phyloP scores from a whole-genome alignment of 441 rosid species.

The Pelargonium australe region DNA sequence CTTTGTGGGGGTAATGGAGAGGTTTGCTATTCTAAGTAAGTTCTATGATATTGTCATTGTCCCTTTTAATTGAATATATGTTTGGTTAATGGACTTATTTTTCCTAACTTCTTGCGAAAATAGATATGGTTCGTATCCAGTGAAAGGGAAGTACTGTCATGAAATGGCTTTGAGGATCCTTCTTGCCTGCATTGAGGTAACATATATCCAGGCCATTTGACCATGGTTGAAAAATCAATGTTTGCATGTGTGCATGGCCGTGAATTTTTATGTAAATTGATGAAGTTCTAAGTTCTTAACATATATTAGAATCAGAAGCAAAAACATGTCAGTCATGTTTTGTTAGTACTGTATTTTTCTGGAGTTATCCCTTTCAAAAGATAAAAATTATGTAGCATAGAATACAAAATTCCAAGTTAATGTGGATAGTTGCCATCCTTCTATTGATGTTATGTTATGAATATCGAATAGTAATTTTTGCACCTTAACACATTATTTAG shows the following conservation, averaged over 20 bases:
- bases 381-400: not conserved
- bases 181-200: constrained; percentile 90
- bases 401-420: too few relatives aligned
- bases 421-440: not conserved
- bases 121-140: constrained; percentile 90
- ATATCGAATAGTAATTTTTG: not conserved
- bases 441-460: not conserved
- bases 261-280: not conserved
- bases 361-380: not conserved
- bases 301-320: not conserved
- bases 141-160: constrained; percentile 92
- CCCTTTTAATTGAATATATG: constrained; percentile 11
- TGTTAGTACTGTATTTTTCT: not conserved
- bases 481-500: not conserved
- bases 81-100: constrained; percentile 18
- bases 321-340: not conserved
- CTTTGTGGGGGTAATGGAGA: constrained; percentile 98
- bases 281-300: not conserved
- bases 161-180: constrained; percentile 99
- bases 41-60: constrained; percentile 16
- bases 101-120: constrained; percentile 19
- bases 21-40: constrained; percentile 99
- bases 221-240: not conserved
- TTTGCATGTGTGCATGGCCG: not conserved
- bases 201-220: not conserved